These are phyloP conservation scores for Ramularia endophylla DNA, from an alignment of 2,329 filamentous ascomycete genomes.

Conservation along the genomic window DNA sequence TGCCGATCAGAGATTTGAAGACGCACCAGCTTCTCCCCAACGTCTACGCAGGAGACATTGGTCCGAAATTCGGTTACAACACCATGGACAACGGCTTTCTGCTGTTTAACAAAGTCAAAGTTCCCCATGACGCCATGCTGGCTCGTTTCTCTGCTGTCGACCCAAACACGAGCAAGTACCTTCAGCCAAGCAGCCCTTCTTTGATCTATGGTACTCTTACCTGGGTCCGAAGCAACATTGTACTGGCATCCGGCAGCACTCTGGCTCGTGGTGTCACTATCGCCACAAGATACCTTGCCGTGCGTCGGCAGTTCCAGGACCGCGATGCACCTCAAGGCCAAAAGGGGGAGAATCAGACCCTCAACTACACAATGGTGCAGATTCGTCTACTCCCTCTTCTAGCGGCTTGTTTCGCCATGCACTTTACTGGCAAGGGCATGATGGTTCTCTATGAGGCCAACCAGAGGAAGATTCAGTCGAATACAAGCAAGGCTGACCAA, in stretches of 20 bases:
- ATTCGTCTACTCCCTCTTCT: conserved; percentile 65
- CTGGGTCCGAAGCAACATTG: conserved; percentile 67
- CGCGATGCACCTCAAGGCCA: conserved; percentile 56
- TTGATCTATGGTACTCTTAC: conserved; percentile 71
- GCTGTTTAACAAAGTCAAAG: conserved; percentile 68
- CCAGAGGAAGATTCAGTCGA: conserved; percentile 56
- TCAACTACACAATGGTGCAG: conserved; percentile 79
- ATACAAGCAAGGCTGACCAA: conserved; percentile 38
- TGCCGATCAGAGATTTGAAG: conserved; percentile 64
- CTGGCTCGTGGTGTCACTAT: conserved; percentile 73
- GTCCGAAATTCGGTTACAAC: conserved; percentile 68
- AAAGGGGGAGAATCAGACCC: conserved; percentile 63
- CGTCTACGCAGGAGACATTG: conserved; percentile 72
- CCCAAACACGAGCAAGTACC: conserved; percentile 61
- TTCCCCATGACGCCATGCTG: conserved; percentile 69
- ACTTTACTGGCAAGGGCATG: conserved; percentile 74
- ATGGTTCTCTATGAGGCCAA: conserved; percentile 67
- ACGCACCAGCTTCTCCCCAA: conserved; percentile 64
- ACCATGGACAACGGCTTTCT: conserved; percentile 71
- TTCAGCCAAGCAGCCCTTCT: conserved; percentile 59
- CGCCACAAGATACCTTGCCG: conserved; percentile 66
- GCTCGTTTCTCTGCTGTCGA: conserved; percentile 66
- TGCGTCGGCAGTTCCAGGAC: conserved; percentile 73
- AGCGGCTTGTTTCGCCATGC: conserved; percentile 69
- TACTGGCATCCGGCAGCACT: conserved; percentile 65